Conservation (phyloP, 768 basidiomycete genomes). For the Amanita pallidorosea region DNA sequence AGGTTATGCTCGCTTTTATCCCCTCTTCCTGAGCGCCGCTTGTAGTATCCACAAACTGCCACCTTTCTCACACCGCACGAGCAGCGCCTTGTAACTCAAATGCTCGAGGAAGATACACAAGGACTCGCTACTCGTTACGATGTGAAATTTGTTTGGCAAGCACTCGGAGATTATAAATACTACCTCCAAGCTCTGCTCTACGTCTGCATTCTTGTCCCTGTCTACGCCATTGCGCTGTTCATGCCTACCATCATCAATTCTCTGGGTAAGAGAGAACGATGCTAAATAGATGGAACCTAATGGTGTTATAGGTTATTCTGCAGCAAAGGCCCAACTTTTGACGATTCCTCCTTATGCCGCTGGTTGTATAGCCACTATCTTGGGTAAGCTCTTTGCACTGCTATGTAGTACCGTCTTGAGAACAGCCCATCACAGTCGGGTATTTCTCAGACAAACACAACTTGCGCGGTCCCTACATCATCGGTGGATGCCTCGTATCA, state of each 20-base stretch:
- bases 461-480: conserved; percentile 38
- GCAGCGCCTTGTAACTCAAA: conserved; percentile 22
- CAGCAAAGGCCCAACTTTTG: conserved; percentile 39
- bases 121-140: conserved; percentile 35
- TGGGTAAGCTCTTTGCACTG: conserved; percentile 8
- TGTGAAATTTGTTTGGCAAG: conserved; percentile 35
- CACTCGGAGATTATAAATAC: conserved; percentile 34
- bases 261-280: conserved; percentile 15
- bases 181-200: conserved; percentile 30
- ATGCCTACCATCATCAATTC: conserved; percentile 39
- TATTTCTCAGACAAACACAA: conserved; percentile 30
- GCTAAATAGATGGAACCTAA: neutral
- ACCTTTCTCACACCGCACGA: conserved; percentile 39
- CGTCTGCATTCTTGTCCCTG: conserved; percentile 32
- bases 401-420: neutral
- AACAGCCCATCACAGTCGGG: conserved; percentile 16
- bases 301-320: conserved; percentile 24
- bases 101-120: conserved; percentile 34
- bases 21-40: neutral
- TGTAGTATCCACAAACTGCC: conserved; percentile 47
- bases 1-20: neutral
- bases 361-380: conserved; percentile 33
- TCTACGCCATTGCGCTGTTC: conserved; percentile 35
- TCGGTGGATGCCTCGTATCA: conserved; percentile 28
- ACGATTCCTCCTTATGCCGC: conserved; percentile 38